A percentile compares a stretch with the other conserved stretches of the same genome.
Conservation (phyloP, 208 protist genomes). For the Trypanosomatidae sp. region DNA sequence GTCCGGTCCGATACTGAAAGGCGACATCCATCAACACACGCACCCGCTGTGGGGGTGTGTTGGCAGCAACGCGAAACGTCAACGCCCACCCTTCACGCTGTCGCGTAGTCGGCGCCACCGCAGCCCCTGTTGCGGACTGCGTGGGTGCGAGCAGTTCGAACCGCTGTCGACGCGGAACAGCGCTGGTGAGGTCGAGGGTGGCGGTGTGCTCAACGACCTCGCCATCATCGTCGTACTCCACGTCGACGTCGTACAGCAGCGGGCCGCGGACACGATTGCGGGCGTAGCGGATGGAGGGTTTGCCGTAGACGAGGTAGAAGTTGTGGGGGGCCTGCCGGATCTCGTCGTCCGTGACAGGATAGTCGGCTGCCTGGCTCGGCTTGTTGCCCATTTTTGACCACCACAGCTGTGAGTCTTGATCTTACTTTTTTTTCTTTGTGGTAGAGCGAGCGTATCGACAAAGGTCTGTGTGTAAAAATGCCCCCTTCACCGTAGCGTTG, state of each 20-base stretch:
- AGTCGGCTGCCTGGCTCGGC: slow-evolving; percentile 6
- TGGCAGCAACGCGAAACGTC: slow-evolving; percentile 16
- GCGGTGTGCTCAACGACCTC: slow-evolving; percentile 43
- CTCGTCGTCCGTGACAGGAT: slow-evolving; percentile 15
- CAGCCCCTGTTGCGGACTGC: not conserved
- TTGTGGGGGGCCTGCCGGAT: slow-evolving; percentile 32
- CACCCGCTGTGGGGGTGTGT: slow-evolving; percentile 11
- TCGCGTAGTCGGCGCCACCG: not conserved
- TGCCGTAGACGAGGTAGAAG: slow-evolving; percentile 70
- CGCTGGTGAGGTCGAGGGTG: slow-evolving; percentile 36
- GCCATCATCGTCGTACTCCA: slow-evolving; percentile 42
- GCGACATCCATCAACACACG: slow-evolving; percentile 15
- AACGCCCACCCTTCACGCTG: slow-evolving; percentile 20
- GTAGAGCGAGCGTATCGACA: no score
- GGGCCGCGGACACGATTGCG: slow-evolving; percentile 39
- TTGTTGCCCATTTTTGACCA: slow-evolving; percentile 10
- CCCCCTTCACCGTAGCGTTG: no score
- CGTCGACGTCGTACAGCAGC: slow-evolving; percentile 57
- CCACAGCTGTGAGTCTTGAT: not conserved
- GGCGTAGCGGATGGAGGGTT: slow-evolving; percentile 50
- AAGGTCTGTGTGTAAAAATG: no score
- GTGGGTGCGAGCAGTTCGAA: slow-evolving; percentile 13
- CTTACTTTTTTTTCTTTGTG: no score
- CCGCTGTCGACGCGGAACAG: slow-evolving; percentile 18
- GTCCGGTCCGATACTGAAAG: slow-evolving; percentile 6